phyloP scores from a whole-genome alignment of 805 yeast species.

The Sungouiella thailandica region DNA sequence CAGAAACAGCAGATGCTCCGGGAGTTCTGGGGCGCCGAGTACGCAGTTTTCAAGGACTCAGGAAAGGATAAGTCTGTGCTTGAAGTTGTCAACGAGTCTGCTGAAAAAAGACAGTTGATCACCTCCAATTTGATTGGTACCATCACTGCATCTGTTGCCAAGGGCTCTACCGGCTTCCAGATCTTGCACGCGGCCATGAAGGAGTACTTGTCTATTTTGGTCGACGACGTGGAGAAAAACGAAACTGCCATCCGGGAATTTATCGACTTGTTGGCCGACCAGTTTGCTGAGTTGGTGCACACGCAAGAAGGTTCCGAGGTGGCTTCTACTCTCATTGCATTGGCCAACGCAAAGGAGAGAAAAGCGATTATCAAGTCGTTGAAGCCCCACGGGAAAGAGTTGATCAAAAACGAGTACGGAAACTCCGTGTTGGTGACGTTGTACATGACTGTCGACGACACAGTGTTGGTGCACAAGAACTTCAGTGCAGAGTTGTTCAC shows the following conservation, averaged over 20 bases:
- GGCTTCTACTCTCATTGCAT: slow-evolving; percentile 73
- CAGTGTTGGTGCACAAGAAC: slow-evolving; percentile 73
- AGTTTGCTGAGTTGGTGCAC: slow-evolving; percentile 90
- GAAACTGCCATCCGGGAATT: slow-evolving; percentile 70
- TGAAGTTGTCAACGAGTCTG: slow-evolving; percentile 60
- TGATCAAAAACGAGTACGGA: slow-evolving; percentile 84
- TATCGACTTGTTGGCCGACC: slow-evolving; percentile 78
- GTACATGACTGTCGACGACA: slow-evolving; percentile 88
- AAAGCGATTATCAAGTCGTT: slow-evolving; percentile 68
- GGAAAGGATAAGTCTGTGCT: slow-evolving; percentile 58
- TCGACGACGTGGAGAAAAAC: slow-evolving; percentile 39
- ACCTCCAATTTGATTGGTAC: slow-evolving; percentile 75
- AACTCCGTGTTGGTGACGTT: slow-evolving; percentile 72
- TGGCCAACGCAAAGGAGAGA: slow-evolving; percentile 89
- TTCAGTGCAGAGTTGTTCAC: slow-evolving; percentile 54
- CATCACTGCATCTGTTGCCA: slow-evolving; percentile 84
- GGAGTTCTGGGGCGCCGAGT: slow-evolving; percentile 96
- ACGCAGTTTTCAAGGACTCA: slow-evolving; percentile 79
- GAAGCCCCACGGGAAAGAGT: slow-evolving; percentile 68
- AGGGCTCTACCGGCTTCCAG: slow-evolving; percentile 95
- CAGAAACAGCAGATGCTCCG: slow-evolving; percentile 88
- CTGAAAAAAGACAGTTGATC: slow-evolving; percentile 75
- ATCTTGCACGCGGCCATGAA: slow-evolving; percentile 94
- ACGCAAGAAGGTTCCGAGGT: slow-evolving; percentile 93
- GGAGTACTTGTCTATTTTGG: slow-evolving; percentile 73